Conservation (phyloP, 2,329 filamentous ascomycete genomes). For the Cercospora nicotianae region DNA sequence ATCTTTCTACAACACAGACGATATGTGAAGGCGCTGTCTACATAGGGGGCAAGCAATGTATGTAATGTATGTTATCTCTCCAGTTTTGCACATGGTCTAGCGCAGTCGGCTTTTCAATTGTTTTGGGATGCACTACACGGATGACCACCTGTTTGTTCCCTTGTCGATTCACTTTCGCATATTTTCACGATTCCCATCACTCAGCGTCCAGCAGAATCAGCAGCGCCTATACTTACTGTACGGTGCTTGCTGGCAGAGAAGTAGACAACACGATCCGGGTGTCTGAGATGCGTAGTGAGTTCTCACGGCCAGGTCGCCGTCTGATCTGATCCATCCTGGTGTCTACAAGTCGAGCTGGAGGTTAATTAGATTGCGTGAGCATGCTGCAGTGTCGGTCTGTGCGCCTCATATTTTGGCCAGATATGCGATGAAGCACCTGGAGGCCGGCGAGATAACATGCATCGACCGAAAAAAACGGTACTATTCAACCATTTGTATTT, state of each 20-base stretch:
- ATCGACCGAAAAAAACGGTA: not conserved
- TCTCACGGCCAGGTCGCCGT: not conserved
- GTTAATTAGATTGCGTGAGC: not conserved
- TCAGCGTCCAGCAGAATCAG: not conserved
- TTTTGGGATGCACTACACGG: not conserved
- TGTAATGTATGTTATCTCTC: not conserved
- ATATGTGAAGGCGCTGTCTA: not conserved
- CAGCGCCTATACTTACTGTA: not conserved
- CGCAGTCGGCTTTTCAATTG: not conserved
- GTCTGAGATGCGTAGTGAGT: not conserved
- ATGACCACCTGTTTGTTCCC: not conserved
- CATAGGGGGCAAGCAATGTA: not conserved
- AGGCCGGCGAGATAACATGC: not conserved
- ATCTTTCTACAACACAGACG: conserved; percentile 1
- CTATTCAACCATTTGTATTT: not conserved
- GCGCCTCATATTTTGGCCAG: not conserved
- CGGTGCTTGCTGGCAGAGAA: not conserved
- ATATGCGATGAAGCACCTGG: not conserved
- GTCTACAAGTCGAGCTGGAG: not conserved
- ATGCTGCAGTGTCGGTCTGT: not conserved
- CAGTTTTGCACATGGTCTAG: not conserved
- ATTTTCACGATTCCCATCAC: not conserved
- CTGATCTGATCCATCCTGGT: not conserved
- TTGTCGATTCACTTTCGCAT: not conserved
- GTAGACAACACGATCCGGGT: not conserved